A percentile compares a stretch with the other conserved stretches of the same genome.
These are phyloP conservation scores for Fraxinus anomala DNA, from an alignment of 257 asterid species.

Conservation along the genomic window DNA sequence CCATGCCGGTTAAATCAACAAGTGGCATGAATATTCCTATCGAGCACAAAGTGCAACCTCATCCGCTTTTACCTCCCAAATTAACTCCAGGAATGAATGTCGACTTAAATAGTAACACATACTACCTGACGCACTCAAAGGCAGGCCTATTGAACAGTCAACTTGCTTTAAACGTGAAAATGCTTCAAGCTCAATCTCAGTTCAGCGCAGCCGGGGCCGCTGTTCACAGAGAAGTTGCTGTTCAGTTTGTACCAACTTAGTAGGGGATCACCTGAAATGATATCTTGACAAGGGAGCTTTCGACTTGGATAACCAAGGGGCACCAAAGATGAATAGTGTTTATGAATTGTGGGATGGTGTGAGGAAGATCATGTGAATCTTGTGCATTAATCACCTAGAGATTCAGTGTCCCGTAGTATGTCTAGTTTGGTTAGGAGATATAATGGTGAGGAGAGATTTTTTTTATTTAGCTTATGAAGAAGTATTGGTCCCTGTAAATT, in stretches of 20 bases:
- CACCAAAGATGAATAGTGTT: neutral
- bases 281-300: neutral
- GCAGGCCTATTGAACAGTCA: slow-evolving; percentile 35
- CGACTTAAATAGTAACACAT: slow-evolving; percentile 35
- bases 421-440: neutral
- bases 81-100: slow-evolving; percentile 21
- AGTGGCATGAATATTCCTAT: slow-evolving; percentile 7
- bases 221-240: slow-evolving; percentile 41
- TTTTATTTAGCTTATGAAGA: neutral
- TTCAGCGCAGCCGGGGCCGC: slow-evolving; percentile 42
- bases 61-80: slow-evolving; percentile 18
- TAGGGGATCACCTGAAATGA: neutral
- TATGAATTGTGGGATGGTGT: neutral
- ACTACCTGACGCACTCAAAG: slow-evolving; percentile 41
- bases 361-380: neutral
- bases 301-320: neutral
- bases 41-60: neutral
- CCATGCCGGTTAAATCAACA: slow-evolving; percentile 24
- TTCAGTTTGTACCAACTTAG: slow-evolving; percentile 41
- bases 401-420: neutral
- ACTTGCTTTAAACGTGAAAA: slow-evolving; percentile 42
- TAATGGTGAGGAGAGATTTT: neutral
- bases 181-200: slow-evolving; percentile 51
- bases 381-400: neutral
- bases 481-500: neutral